Conservation (phyloP, 306 rosid genomes). For the Begonia loranthoides region DNA sequence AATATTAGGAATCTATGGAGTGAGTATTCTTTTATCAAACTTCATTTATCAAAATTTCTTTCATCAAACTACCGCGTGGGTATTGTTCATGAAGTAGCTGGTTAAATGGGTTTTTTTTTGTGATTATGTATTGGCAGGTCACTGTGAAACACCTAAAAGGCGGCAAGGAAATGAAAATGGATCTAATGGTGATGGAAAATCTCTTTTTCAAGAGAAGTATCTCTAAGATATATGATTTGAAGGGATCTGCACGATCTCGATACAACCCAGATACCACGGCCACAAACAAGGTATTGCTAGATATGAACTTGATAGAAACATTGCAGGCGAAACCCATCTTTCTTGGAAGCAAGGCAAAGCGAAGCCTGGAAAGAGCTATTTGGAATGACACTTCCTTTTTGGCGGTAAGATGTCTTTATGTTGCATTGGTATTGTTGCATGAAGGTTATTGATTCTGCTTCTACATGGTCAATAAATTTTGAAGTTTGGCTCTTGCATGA, state of each 20-base stretch:
- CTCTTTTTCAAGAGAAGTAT: constrained; percentile 79
- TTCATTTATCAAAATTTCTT: no score
- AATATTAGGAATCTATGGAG: constrained; percentile 92
- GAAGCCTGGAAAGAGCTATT: constrained; percentile 83
- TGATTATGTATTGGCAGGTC: constrained; percentile 38
- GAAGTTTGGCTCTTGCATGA: no score
- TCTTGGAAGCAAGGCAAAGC: constrained; percentile 93
- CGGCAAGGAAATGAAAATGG: constrained; percentile 85
- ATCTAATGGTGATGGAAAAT: constrained; percentile 97
- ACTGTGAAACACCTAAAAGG: constrained; percentile 70
- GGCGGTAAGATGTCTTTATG: constrained; percentile 39
- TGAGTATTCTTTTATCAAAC: constrained; percentile 8
- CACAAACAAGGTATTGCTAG: constrained; percentile 72
- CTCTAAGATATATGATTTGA: constrained; percentile 84
- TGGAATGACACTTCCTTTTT: constrained; percentile 94
- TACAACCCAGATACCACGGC: constrained; percentile 80
- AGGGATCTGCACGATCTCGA: constrained; percentile 94
- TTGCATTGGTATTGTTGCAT: constrained; percentile 2
- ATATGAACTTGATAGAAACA: constrained; percentile 85
- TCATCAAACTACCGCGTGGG: no score
- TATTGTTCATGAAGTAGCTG: no score
- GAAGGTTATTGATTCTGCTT: neutral
- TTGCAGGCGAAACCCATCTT: constrained; percentile 79
- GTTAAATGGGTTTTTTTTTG: neutral
- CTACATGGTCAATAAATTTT: no score